Percentiles rank a stretch among this genome's conserved stretches.
Conservation (phyloP, 2,329 filamentous ascomycete species). For the Colletotrichum melonis region DNA sequence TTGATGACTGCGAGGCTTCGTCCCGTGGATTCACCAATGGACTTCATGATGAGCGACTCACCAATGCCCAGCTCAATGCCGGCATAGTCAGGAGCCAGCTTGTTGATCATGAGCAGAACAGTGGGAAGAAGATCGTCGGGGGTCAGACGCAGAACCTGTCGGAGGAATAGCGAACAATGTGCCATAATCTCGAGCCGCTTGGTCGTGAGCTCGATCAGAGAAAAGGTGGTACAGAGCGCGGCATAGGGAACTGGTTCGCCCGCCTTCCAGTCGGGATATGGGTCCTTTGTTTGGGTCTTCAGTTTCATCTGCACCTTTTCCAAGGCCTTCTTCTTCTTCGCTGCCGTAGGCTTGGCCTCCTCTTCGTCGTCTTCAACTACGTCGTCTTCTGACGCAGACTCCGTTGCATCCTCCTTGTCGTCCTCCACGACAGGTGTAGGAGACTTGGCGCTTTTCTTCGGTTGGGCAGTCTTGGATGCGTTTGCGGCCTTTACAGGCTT, state of each 20-base stretch:
- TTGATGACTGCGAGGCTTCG: conserved; percentile 91
- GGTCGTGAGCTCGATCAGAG: conserved; percentile 92
- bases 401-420: conserved; percentile 41
- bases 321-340: conserved; percentile 84
- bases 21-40: conserved; percentile 94
- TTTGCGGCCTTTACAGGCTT: conserved; percentile 34
- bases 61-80: conserved; percentile 98
- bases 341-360: conserved; percentile 75
- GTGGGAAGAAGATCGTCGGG: conserved; percentile 89
- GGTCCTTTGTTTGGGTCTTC: conserved; percentile 75
- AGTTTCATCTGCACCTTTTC: conserved; percentile 85
- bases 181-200: conserved; percentile 90
- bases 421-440: conserved; percentile 42
- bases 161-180: conserved; percentile 89
- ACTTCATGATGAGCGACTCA: conserved; percentile 98
- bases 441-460: conserved; percentile 13
- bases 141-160: conserved; percentile 92
- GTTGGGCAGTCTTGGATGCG: conserved; percentile 38
- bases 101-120: conserved; percentile 96
- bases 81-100: conserved; percentile 94
- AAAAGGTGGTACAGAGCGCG: conserved; percentile 93
- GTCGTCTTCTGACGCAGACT: conserved; percentile 61
- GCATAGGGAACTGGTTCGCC: conserved; percentile 93
- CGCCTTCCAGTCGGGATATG: conserved; percentile 95
- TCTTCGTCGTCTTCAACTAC: conserved; percentile 61